Base-by-base conservation (phyloP, 2,329 filamentous ascomycete species). In the Verticillium zaregamsianum region DNA sequence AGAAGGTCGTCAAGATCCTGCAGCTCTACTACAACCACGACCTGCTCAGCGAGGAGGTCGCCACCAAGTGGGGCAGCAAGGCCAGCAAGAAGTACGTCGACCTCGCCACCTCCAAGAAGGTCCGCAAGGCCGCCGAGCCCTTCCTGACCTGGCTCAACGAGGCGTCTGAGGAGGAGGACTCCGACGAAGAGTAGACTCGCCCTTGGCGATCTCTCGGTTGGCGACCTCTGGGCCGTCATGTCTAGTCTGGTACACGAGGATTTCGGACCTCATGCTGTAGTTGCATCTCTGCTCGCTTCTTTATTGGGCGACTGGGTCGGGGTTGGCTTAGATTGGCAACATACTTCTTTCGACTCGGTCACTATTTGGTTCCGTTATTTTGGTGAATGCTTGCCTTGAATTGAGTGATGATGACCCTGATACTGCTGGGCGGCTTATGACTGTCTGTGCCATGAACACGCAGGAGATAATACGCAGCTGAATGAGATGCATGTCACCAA, bases 91-190 rank as follows among this genome's bases (percentile, higher is more conserved):
- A 97, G 82, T 98, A 98, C 75, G 91, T 65, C 49, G 66, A 67
- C 25, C 59, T 70, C 17, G 62, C 67, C 57, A 63, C 57, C 49
- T 69, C 68, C 40, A 65, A 64, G 45, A 67, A 64, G 35, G 65
- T 70, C 39, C 65, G 67, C 62, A 94, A 96, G 83, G 90, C 92
- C 67, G 93, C 95, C 60, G 91, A 96, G 82, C 89, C 91, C 66
- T 99, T 99, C 86, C 84, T 97, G 72, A 90, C 88, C 70, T 98
- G 93, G 94, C 92, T 98, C 62, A 87, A 92, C 69, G 92, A 90
- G 77, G 93, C 93, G 60, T 90, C 93, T 76, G 87, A 90, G 66
- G 88, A 91, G 66, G 87, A 89, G 63, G 82, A 82, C 11, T 81
- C 80, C 8, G 88, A 89, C 25, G 87, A 88, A 20, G 85, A 87